Conservation (phyloP, 1,284 basidiomycete genomes). For the Caloboletus inedulis region DNA sequence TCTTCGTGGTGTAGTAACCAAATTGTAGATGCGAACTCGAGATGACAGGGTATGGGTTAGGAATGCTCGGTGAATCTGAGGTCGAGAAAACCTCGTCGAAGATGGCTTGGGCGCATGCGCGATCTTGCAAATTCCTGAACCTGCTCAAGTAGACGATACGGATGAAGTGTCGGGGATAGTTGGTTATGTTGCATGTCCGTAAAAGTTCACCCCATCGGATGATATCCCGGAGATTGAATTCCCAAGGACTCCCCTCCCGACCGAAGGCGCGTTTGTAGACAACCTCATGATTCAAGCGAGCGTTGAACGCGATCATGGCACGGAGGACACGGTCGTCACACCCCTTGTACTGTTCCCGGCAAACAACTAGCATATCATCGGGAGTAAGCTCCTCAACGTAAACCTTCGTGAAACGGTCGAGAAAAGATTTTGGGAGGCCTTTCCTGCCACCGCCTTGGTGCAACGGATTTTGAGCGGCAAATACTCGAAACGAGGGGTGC, state of each 20-base stretch:
- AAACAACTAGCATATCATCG: conserved; percentile 80
- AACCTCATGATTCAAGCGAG: conserved; percentile 68
- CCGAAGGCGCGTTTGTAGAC: conserved; percentile 71
- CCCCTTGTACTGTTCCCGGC: conserved; percentile 70
- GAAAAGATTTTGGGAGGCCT: conserved; percentile 94
- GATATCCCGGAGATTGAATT: conserved; percentile 97
- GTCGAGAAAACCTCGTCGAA: conserved; percentile 63
- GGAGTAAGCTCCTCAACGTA: conserved; percentile 86
- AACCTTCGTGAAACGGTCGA: conserved; percentile 98
- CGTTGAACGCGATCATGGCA: conserved; percentile 86
- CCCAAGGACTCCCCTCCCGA: conserved; percentile 91
- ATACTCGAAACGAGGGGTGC: conserved; percentile 92
- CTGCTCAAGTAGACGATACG: conserved; percentile 80
- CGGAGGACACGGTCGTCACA: conserved; percentile 54
- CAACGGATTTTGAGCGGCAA: conserved; percentile 97
- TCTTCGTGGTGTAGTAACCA: conserved; percentile 60
- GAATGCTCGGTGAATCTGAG: conserved; percentile 17
- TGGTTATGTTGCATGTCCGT: conserved; percentile 37
- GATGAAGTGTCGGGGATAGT: conserved; percentile 49
- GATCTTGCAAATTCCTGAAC: conserved; percentile 76
- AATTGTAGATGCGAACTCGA: conserved; percentile 67
- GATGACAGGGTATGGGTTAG: conserved; percentile 31
- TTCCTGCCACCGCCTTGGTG: conserved; percentile 97
- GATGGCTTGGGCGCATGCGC: conserved; percentile 54
- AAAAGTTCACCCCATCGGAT: conserved; percentile 85